phyloP scores from a whole-genome alignment of 1,284 basidiomycete species.

The Mycena citricolor region DNA sequence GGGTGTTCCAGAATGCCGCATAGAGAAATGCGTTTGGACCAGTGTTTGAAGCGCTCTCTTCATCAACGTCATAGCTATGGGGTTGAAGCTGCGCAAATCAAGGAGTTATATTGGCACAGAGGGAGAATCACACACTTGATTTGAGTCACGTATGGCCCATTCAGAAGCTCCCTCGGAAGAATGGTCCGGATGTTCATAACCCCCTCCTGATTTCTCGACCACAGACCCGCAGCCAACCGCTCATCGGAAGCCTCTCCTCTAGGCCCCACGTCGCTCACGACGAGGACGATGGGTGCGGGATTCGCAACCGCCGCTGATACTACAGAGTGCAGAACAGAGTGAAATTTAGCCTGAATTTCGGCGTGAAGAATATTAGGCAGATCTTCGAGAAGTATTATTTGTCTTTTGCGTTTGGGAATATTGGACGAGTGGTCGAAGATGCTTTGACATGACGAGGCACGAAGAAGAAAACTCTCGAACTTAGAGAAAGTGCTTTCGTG shows the following conservation, averaged over 20 bases:
- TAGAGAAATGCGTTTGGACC: slow-evolving; percentile 48
- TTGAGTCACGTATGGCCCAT: slow-evolving; percentile 67
- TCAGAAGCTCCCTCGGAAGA: slow-evolving; percentile 59
- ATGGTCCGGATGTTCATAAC: slow-evolving; percentile 71
- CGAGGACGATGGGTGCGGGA: slow-evolving; percentile 73
- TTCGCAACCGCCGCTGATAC: slow-evolving; percentile 39
- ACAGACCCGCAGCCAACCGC: slow-evolving; percentile 40
- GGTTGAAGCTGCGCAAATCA: slow-evolving; percentile 71
- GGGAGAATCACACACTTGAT: slow-evolving; percentile 55
- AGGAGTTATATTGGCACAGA: slow-evolving; percentile 2
- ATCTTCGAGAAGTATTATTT: slow-evolving; percentile 86
- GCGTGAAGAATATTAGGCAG: slow-evolving; percentile 86
- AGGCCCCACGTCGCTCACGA: slow-evolving; percentile 82
- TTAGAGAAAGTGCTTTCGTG: slow-evolving; percentile 70
- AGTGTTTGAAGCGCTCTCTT: slow-evolving; percentile 75
- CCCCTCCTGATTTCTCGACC: slow-evolving; percentile 45
- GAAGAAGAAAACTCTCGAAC: slow-evolving; percentile 76
- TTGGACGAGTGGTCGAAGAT: slow-evolving; percentile 40
- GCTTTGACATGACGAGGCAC: slow-evolving; percentile 66
- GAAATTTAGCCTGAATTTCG: slow-evolving; percentile 75
- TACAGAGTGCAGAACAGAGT: slow-evolving; percentile 64
- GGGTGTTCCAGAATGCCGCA: slow-evolving; percentile 26
- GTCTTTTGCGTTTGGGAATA: slow-evolving; percentile 33
- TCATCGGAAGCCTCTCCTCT: slow-evolving; percentile 69
- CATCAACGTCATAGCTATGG: slow-evolving; percentile 86